Conservation (phyloP, 2,329 filamentous ascomycete species). For the Cladophialophora bantiana region DNA sequence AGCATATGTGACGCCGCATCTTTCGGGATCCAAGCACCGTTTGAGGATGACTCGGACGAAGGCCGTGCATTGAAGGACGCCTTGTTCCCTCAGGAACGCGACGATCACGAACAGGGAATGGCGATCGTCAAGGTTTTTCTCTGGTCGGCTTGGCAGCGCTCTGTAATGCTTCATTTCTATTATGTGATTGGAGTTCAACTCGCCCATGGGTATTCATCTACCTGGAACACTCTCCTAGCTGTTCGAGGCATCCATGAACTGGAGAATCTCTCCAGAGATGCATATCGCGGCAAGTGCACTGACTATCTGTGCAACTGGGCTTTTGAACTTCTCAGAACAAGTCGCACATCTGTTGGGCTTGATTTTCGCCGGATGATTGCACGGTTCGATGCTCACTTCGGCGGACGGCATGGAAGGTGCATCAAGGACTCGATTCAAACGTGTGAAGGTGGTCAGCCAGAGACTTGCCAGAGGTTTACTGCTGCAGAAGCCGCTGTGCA, state of each 20-base stretch:
- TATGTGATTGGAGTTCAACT: conserved; percentile 16
- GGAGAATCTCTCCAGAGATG: conserved; percentile 1
- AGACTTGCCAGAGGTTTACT: conserved; percentile 15
- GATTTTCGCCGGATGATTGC: conserved; percentile 16
- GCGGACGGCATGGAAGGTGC: background rate
- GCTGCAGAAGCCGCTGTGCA: conserved; percentile 12
- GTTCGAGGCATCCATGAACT: conserved; percentile 7
- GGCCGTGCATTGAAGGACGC: conserved; percentile 9
- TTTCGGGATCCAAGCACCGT: conserved; percentile 2
- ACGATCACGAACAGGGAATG: conserved; percentile 11
- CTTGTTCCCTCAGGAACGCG: conserved; percentile 1
- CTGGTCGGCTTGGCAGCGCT: conserved; percentile 16
- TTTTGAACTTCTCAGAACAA: conserved; percentile 12
- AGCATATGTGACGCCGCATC: conserved; percentile 14
- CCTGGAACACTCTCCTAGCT: conserved; percentile 13
- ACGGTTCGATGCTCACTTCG: conserved; percentile 9
- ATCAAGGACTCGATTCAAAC: background rate
- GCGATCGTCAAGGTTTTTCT: conserved; percentile 16
- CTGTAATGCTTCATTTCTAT: conserved; percentile 19
- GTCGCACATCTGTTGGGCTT: conserved; percentile 15
- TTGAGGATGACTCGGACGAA: conserved; percentile 9
- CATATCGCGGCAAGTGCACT: conserved; percentile 9
- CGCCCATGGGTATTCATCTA: conserved; percentile 7
- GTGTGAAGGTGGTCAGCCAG: conserved; percentile 8
- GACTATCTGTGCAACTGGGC: conserved; percentile 16